Conservation (phyloP, 108 stramenopile species). For the Chaetoceros muelleri region DNA sequence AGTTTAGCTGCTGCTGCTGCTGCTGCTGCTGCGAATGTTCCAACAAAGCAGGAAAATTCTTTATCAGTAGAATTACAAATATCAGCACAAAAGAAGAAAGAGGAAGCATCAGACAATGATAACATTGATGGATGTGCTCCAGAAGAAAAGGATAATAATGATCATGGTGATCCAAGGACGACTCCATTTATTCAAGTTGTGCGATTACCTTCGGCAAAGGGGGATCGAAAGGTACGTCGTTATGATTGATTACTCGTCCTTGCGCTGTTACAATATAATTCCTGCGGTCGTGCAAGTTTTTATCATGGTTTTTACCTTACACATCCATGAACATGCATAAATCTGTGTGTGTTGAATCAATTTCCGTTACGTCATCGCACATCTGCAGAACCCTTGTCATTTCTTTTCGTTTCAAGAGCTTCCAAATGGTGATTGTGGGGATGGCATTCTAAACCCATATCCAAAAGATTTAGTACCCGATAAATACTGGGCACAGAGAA, state of each 20-base stretch:
- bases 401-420: constrained; percentile 5
- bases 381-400: not conserved
- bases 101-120: too few species aligned
- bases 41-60: constrained; percentile 3
- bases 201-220: constrained; percentile 4
- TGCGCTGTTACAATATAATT: not conserved
- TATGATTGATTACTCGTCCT: not conserved
- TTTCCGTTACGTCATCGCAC: not conserved
- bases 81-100: not conserved
- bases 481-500: constrained; percentile 78
- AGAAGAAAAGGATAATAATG: too few species aligned
- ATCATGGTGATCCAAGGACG: not conserved
- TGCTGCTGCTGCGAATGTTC: not conserved
- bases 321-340: too few species aligned
- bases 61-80: not conserved
- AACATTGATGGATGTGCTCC: too few species aligned
- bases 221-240: constrained; percentile 1
- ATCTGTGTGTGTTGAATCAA: too few species aligned
- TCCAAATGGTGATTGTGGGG: constrained; percentile 56
- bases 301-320: not conserved
- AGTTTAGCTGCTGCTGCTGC: not conserved
- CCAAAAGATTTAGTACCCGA: constrained; percentile 52
- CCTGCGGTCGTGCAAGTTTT: not conserved
- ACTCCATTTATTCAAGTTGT: constrained; percentile 1
- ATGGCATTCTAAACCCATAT: constrained; percentile 65